Base-by-base conservation (phyloP, 768 basidiomycete genomes). In the Rhizopogon salebrosus region DNA sequence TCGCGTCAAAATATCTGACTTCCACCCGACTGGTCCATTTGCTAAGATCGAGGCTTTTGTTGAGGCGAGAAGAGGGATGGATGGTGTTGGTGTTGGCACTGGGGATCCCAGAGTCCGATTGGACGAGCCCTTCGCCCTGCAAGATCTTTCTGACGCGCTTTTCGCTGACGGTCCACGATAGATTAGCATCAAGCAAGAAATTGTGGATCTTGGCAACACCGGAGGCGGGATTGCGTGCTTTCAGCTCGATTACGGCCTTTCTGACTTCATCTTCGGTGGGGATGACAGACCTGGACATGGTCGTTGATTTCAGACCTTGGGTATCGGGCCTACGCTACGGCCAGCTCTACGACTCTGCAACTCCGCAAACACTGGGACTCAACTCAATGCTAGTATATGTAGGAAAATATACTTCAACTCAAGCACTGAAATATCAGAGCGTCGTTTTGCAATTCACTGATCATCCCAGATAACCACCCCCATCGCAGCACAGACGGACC, bases 91-190 rank as follows among this genome's bases (percentile, higher is more conserved):
- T 34, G 16, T 29, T 45, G 4, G 39, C 54, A 27, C 43, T 49
- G 24, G 45, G 48, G 27, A 38, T 53, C 11, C 38, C 48, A 29
- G n/a, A n/a, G n/a, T 48, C 60, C 1, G 49, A 52, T n/a, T 59
- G 63, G 20, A 80, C 67, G 29, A 85, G 71, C 0, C 81, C 82
- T 54, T 80, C 78, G 18, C 63, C 71, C 57, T 87, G 84, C 2
- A 93, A 70, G 43, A 88, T 70, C 66, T 89, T 92, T 42, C 84
- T 72, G 4, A 86, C 77, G 22, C 92, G 80, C 62, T 92, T 93
- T 67, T 94, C 92, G 64, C 89, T 89, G 57, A 93, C 88, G 0
- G 77, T 66, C 89, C 90, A 94, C 22, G 78, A 73, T 2, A 87
- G 80, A 58, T 88, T 70, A 9, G 72, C 69, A 11, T 74, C 66